Conservation (phyloP, 2,329 filamentous ascomycete species). For the Diaporthe caulivora region DNA sequence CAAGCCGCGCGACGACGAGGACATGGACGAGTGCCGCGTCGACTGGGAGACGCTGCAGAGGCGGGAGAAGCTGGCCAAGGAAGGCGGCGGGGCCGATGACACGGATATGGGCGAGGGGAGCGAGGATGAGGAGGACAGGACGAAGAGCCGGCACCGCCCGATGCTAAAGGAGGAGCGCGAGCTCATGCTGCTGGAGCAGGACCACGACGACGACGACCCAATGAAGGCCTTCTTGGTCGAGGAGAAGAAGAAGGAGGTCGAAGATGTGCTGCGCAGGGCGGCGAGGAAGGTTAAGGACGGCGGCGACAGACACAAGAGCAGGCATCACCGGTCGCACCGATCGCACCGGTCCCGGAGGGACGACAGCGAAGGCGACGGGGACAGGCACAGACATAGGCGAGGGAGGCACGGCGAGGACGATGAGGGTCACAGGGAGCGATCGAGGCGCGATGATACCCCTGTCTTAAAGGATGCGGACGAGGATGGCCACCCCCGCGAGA, state of each 20-base stretch:
- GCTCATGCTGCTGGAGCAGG: conserved; percentile 77
- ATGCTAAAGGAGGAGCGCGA: conserved; percentile 86
- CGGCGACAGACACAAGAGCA: conserved; percentile 56
- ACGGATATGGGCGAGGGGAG: conserved; percentile 62
- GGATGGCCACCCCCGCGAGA: conserved; percentile 37
- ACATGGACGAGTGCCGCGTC: conserved; percentile 69
- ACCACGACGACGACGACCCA: conserved; percentile 95
- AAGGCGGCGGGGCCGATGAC: conserved; percentile 54
- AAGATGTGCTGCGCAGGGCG: conserved; percentile 72
- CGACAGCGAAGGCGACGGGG: conserved; percentile 41
- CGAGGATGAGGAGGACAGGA: conserved; percentile 53
- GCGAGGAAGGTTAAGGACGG: conserved; percentile 63
- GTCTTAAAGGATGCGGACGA: conserved; percentile 41
- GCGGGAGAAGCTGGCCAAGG: conserved; percentile 59
- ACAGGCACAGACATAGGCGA: conserved; percentile 44
- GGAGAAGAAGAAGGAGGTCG: conserved; percentile 91
- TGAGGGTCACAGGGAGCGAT: conserved; percentile 46
- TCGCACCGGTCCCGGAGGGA: conserved; percentile 57
- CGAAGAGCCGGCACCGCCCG: conserved; percentile 62
- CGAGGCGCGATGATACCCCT: conserved; percentile 54
- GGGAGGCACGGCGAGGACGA: conserved; percentile 37
- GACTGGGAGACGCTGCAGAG: conserved; percentile 71
- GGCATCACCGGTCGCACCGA: conserved; percentile 59
- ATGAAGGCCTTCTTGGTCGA: conserved; percentile 94
- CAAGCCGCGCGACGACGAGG: conserved; percentile 85